These are phyloP conservation scores for Alternaria novae-zelandiae DNA, from an alignment of 2,329 filamentous ascomycete species.

Conservation along the genomic window DNA sequence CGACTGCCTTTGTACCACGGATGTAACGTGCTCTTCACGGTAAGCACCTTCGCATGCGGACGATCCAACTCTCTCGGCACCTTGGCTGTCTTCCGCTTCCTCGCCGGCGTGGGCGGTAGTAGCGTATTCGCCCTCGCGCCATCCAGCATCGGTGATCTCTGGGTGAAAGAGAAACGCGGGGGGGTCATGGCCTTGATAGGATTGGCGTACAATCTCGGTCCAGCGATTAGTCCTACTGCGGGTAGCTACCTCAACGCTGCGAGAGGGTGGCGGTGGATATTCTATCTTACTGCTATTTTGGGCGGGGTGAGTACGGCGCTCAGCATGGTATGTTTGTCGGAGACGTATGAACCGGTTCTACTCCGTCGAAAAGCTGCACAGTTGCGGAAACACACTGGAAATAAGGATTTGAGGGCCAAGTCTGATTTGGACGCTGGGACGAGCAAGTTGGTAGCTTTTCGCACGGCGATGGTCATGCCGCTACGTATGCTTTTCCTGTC, in stretches of 20 bases:
- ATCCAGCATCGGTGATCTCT: slow-evolving; percentile 32
- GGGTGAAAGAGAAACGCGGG: slow-evolving; percentile 25
- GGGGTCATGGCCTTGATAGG: slow-evolving; percentile 28
- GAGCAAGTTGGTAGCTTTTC: slow-evolving; percentile 44
- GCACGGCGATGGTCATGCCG: slow-evolving; percentile 49
- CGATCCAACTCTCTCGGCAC: slow-evolving; percentile 51
- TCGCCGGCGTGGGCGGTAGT: slow-evolving; percentile 38
- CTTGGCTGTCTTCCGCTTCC: slow-evolving; percentile 58
- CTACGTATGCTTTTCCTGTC: slow-evolving; percentile 61
- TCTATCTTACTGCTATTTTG: slow-evolving; percentile 11
- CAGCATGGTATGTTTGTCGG: slow-evolving; percentile 45
- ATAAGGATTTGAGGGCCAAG: slow-evolving; percentile 35
- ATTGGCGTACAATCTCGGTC: slow-evolving; percentile 25
- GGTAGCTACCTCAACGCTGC: slow-evolving; percentile 22
- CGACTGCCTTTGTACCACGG: slow-evolving; percentile 56
- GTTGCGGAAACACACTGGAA: slow-evolving; percentile 36
- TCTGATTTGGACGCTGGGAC: slow-evolving; percentile 35
- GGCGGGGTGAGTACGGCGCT: slow-evolving; percentile 14
- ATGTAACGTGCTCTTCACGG: slow-evolving; percentile 64
- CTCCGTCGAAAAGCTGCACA: slow-evolving; percentile 43
- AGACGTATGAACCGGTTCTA: slow-evolving; percentile 39
- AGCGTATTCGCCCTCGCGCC: slow-evolving; percentile 25
- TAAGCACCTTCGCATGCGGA: slow-evolving; percentile 63
- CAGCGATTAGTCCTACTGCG: slow-evolving; percentile 21
- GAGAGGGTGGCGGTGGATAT: slow-evolving; percentile 25